Evolutionary conservation across 768 basidiomycete genomes (phyloP).

Genomic region (Mycena albidolilacea): DNA sequence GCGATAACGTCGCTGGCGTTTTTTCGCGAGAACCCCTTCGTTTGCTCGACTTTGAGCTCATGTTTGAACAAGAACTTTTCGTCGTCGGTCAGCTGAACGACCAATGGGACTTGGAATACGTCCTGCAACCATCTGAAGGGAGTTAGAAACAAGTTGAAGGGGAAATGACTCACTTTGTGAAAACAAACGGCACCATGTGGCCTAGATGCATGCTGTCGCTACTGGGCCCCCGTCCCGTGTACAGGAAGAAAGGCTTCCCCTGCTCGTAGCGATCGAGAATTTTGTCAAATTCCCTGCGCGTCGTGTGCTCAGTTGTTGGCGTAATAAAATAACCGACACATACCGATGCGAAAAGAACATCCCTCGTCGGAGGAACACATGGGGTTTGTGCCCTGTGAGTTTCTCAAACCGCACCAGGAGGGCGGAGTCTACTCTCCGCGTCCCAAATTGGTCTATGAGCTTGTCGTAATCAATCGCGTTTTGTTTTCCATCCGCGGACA

Average conservation of each 20-base stretch:
- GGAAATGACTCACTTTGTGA: conserved; percentile 84
- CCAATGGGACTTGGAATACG: conserved; percentile 94
- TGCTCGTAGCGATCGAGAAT: conserved; percentile 97
- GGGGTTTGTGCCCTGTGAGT: conserved; percentile 90
- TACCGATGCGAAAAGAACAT: conserved; percentile 99
- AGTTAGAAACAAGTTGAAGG: conserved; percentile 6
- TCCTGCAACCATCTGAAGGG: conserved; percentile 91
- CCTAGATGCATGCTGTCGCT: conserved; percentile 98
- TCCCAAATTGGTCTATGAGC: conserved; percentile 94
- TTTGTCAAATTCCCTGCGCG: conserved; percentile 89
- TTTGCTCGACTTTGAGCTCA: conserved; percentile 91
- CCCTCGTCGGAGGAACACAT: conserved; percentile 89
- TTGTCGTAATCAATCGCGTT: conserved; percentile 98
- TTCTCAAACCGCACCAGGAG: conserved; percentile 92
- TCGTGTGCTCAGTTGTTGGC: not conserved
- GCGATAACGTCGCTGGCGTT: conserved; percentile 99
- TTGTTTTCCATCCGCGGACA: conserved; percentile 90
- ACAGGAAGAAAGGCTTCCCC: conserved; percentile 97
- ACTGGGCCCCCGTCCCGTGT: conserved; percentile 97
- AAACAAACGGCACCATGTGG: conserved; percentile 97
- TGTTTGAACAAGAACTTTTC: conserved; percentile 99
- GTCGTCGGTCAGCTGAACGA: conserved; percentile 97
- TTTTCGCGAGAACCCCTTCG: conserved; percentile 81
- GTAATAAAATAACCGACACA: conserved; percentile 42
- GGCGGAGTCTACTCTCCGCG: conserved; percentile 81